phyloP scores from a whole-genome alignment of 345 rosid genomes.

The Hibiscus mutabilis region DNA sequence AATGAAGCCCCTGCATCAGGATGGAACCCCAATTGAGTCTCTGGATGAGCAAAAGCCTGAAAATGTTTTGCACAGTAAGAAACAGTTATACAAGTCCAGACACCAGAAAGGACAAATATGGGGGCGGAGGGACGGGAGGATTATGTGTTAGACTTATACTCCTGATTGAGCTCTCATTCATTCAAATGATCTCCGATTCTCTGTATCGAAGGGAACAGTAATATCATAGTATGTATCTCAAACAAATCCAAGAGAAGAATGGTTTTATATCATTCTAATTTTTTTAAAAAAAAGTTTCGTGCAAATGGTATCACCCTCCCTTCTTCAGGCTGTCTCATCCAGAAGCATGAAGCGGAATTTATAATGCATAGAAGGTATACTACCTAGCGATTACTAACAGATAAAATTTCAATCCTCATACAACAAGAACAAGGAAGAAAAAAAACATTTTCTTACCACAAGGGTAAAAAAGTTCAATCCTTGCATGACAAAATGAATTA shows the following conservation, averaged over 20 bases:
- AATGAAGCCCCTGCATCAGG: constrained; percentile 91
- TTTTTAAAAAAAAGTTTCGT: too few species aligned
- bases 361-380: too few species aligned
- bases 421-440: neutral
- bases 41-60: constrained; percentile 72
- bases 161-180: neutral
- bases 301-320: too few species aligned
- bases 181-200: neutral
- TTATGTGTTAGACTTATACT: neutral
- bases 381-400: neutral
- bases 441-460: neutral
- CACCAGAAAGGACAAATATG: neutral
- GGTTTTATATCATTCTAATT: neutral
- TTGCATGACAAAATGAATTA: neutral
- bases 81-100: neutral
- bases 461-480: neutral
- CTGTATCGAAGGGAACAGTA: neutral
- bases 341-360: too few species aligned
- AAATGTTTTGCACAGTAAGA: constrained; percentile 8
- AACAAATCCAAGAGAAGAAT: neutral
- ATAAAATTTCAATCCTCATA: neutral
- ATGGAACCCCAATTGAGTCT: constrained; percentile 80
- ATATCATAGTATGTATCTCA: neutral
- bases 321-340: too few species aligned
- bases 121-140: neutral